These are phyloP conservation scores for Cladosporium sp. DNA, from an alignment of 2,329 filamentous ascomycete species.

Conservation along the genomic window DNA sequence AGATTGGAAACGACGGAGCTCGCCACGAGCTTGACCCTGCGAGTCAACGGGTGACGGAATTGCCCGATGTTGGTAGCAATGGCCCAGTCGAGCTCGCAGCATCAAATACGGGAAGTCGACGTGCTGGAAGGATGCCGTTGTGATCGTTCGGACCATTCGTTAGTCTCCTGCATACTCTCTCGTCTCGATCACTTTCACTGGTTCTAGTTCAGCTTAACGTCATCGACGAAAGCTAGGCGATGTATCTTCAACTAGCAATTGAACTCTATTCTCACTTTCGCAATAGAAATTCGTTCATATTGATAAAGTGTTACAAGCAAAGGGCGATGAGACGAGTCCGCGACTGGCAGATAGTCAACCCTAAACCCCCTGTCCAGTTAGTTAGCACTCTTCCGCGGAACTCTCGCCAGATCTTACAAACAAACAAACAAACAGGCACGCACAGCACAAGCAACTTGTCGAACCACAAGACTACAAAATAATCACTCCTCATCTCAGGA, in stretches of 20 bases:
- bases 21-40: no score
- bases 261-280: no score
- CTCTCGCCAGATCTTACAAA: background rate
- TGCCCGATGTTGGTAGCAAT: background rate
- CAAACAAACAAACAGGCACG: background rate
- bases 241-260: no score
- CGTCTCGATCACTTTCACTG: background rate
- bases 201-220: background rate
- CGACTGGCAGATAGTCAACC: no score
- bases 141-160: background rate
- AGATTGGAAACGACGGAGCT: no score
- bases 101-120: background rate
- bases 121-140: background rate
- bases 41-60: no score
- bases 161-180: background rate
- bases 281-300: no score
- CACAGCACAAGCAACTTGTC: background rate
- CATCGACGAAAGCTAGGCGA: background rate
- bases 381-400: no score
- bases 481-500: background rate
- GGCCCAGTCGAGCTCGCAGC: background rate
- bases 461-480: background rate
- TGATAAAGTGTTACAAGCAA: no score
- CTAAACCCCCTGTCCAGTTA: no score
- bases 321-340: no score